phyloP scores from a whole-genome alignment of 2,329 filamentous ascomycete genomes.

The Cordyceps tenuipes region DNA sequence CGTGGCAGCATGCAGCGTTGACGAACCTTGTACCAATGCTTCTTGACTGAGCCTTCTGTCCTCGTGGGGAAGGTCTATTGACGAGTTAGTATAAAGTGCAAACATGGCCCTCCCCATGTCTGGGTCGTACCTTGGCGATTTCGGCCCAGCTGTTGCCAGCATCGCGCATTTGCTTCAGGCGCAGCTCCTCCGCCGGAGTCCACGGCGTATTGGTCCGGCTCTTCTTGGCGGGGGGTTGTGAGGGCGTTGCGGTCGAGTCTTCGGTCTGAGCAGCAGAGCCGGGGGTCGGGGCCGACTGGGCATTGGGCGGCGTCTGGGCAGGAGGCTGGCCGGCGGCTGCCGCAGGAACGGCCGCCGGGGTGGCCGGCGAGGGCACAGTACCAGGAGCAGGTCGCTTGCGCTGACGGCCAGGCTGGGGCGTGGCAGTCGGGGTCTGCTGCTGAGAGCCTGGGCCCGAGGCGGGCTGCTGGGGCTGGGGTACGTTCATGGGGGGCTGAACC shows the following conservation, averaged over 20 bases:
- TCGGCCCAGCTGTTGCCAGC: constrained; percentile 92
- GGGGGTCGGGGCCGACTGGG: constrained; percentile 19
- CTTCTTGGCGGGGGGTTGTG: constrained; percentile 67
- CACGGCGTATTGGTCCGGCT: constrained; percentile 97
- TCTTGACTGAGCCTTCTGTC: constrained; percentile 97
- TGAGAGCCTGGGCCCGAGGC: constrained; percentile 28
- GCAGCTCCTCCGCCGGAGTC: constrained; percentile 88
- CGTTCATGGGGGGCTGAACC: constrained; percentile 35
- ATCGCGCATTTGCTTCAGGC: constrained; percentile 90
- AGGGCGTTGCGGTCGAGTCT: constrained; percentile 22
- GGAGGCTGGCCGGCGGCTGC: constrained; percentile 26
- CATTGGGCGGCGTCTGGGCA: constrained; percentile 21
- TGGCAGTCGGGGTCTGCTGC: constrained; percentile 30
- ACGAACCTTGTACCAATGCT: constrained; percentile 95
- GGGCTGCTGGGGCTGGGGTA: constrained; percentile 27
- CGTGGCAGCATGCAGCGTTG: background rate
- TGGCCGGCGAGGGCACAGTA: constrained; percentile 30
- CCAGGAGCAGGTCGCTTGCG: constrained; percentile 35
- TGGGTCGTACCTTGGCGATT: constrained; percentile 87
- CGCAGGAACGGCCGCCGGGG: constrained; percentile 23
- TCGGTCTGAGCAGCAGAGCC: constrained; percentile 18
- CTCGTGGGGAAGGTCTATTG: constrained; percentile 79
- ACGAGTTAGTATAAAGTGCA: background rate
- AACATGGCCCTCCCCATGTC: background rate
- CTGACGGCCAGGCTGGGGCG: constrained; percentile 30